A percentile compares a stretch with the other conserved stretches of the same genome.
These are phyloP conservation scores for Cardiospermum halicacabum DNA, from an alignment of 345 rosid genomes.

Conservation along the genomic window DNA sequence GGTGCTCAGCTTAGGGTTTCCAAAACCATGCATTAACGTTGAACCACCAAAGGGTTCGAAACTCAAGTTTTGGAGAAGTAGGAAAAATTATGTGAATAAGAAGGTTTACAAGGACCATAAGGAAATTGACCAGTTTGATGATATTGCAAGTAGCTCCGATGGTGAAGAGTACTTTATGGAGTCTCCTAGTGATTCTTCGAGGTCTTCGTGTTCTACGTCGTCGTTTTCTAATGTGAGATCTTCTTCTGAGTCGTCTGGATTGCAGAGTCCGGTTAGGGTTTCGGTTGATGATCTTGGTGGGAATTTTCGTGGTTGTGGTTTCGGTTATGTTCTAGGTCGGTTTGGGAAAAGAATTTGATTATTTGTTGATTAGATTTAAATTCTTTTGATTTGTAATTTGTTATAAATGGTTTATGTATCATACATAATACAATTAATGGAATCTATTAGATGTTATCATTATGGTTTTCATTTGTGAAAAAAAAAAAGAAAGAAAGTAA, in stretches of 20 bases:
- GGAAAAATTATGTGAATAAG: background rate
- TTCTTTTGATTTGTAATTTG: too few species aligned
- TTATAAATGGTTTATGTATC: too few species aligned
- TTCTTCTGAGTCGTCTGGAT: constrained; percentile 14
- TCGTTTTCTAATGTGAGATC: constrained; percentile 22
- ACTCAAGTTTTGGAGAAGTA: constrained; percentile 46
- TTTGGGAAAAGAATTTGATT: constrained; percentile 19
- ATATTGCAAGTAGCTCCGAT: constrained; percentile 15
- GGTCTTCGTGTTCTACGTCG: constrained; percentile 32
- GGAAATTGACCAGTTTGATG: background rate
- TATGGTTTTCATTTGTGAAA: too few species aligned
- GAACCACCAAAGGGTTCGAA: constrained; percentile 25
- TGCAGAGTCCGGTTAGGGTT: constrained; percentile 16
- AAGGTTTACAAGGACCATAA: background rate
- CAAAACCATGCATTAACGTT: constrained; percentile 43
- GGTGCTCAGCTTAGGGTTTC: constrained; percentile 39
- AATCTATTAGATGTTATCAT: too few species aligned
- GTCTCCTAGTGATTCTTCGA: constrained; percentile 24
- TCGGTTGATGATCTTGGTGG: background rate
- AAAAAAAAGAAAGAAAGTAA: too few species aligned
- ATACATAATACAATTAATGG: too few species aligned
- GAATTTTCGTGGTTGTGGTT: constrained; percentile 23
- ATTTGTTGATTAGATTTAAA: too few species aligned
- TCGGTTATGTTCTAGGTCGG: constrained; percentile 24
- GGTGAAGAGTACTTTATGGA: constrained; percentile 19